Base-by-base conservation (phyloP, 23 red algal genomes). In the Agarophyton chilense region DNA sequence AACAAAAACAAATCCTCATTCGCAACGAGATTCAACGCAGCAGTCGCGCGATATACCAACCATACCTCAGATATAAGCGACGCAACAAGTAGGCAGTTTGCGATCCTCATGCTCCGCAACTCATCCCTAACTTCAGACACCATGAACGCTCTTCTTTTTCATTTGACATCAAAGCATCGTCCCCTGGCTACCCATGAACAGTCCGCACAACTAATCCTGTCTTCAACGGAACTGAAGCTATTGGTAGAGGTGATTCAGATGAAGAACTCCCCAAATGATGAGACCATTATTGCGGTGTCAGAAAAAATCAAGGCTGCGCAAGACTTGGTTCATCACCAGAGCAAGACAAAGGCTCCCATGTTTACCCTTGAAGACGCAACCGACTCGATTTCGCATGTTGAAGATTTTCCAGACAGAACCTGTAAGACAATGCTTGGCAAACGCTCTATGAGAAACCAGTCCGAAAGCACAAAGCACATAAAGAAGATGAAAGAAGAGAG, bases 71-170 rank as follows among this genome's bases (percentile, higher is more conserved):
- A 17, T 13, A 55, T 83, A 14, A 38, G 7, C 4, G 60, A 83
- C 29, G 25, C 9, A 16, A 32, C 60, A 26, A 83, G 53, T 31
- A 83, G 79, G 28, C 55, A 65, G 39, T 58, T 54, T 80, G 76
- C 76, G 6, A 56, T 80, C 19, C 7, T 80, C 5, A 51, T 80
- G 76, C 42, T 80, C 6, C 42, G 44, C 6, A 80, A 80, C 25
- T 41, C 76, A 46, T 12, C 55, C n/a, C 24, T 80, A 10, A 56
- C 76, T 6, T 24, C 76, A 6, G 76, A 80, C 16, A 54, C 76
- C 7, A 54, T 80, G 76, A 80, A 80, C 24, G 40, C 76, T 25
- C 32, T 80, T 10, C 10, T 56, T 22, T 80, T 80, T 24, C 76
- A 80, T 14, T 26, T 73, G 8, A 82, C 77, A 4, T 29, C 77